A percentile compares a stretch with the other conserved stretches of the same genome.
Conservation (phyloP, 805 yeast species). For the Wickerhamiella hasegawae region DNA sequence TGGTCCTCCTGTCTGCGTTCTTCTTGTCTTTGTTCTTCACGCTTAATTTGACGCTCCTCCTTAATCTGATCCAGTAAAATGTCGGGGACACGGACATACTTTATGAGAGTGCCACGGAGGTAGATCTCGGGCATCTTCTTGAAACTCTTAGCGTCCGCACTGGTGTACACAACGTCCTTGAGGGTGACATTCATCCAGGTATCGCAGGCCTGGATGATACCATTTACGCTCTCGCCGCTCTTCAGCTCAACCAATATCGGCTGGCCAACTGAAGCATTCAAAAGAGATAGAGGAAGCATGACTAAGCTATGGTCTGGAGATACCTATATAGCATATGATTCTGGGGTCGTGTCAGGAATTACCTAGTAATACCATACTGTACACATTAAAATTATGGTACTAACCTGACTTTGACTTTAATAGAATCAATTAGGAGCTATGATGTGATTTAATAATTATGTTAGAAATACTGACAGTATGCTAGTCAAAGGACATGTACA, state of each 20-base stretch:
- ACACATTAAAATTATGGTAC: no score
- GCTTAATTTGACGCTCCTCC: constrained; percentile 22
- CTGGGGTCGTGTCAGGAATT: no score
- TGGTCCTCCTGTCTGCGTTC: constrained; percentile 3
- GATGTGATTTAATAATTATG: no score
- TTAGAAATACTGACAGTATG: no score
- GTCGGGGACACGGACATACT: constrained; percentile 28
- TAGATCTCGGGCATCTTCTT: constrained; percentile 12
- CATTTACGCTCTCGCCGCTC: constrained; percentile 78
- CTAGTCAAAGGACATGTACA: no score
- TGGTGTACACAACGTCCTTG: constrained; percentile 42
- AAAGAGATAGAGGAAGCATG: constrained; percentile 77
- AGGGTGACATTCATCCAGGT: constrained; percentile 91
- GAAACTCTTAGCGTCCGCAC: constrained; percentile 6
- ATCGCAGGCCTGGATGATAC: constrained; percentile 72
- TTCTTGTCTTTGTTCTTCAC: constrained; percentile 19
- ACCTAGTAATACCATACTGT: no score
- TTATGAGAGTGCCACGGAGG: constrained; percentile 20
- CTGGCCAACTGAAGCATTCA: constrained; percentile 82
- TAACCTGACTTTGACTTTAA: no score
- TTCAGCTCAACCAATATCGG: constrained; percentile 80
- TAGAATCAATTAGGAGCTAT: no score
- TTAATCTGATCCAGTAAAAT: constrained; percentile 23
- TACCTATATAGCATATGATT: no score
- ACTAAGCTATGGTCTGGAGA: no score